phyloP scores from a whole-genome alignment of 345 rosid genomes.

The Pseudoturritis turrita region DNA sequence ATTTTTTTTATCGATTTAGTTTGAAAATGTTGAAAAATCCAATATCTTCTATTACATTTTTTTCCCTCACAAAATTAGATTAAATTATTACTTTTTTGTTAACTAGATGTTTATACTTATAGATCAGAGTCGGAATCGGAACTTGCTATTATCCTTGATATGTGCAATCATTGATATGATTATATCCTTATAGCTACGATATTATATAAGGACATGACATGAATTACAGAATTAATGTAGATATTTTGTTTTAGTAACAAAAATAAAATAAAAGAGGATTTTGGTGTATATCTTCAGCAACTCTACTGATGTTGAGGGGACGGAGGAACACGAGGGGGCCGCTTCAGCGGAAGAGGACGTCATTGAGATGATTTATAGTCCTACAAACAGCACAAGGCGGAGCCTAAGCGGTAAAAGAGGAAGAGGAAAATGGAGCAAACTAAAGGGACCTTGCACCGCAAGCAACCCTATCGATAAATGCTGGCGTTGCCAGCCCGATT shows the following conservation, averaged over 20 bases:
- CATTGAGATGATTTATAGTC: constrained; percentile 18
- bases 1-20: too few species aligned
- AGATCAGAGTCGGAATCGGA: background rate
- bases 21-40: background rate
- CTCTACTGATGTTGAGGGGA: constrained; percentile 24
- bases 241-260: background rate
- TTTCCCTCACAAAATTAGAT: too few species aligned
- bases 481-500: constrained; percentile 70
- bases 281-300: constrained; percentile 16
- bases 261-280: background rate
- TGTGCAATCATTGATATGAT: too few species aligned
- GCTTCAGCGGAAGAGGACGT: background rate
- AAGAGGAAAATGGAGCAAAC: constrained; percentile 26
- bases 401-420: constrained; percentile 26
- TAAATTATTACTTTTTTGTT: too few species aligned
- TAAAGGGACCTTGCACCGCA: constrained; percentile 52
- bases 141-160: too few species aligned
- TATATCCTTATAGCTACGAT: too few species aligned
- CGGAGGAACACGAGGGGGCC: background rate
- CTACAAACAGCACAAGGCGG: constrained; percentile 54
- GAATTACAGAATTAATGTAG: background rate
- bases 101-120: too few species aligned
- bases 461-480: constrained; percentile 84
- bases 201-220: background rate
- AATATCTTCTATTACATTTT: background rate